A percentile compares a stretch with the other conserved stretches of the same genome.
phyloP scores from a whole-genome alignment of 495 filamentous ascomycete genomes.

The Pseudevernia furfuracea region DNA sequence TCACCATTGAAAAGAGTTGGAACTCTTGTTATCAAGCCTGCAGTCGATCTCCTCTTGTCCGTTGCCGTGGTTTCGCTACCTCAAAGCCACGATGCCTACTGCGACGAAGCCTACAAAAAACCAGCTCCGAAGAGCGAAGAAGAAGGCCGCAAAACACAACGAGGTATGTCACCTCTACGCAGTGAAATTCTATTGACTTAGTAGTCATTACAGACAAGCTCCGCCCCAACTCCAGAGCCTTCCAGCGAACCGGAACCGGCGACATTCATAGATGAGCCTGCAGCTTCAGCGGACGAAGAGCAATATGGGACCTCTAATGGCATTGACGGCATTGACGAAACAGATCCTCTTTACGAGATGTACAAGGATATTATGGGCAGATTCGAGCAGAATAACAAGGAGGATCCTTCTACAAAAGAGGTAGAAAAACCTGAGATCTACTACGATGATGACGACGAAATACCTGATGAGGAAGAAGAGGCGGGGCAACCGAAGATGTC shows the following conservation, averaged over 20 bases:
- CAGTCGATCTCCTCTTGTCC: neutral
- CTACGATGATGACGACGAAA: conserved; percentile 79
- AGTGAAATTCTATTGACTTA: conserved; percentile 27
- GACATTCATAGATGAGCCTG: conserved; percentile 21
- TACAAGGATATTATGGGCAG: conserved; percentile 73
- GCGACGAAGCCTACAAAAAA: conserved; percentile 68
- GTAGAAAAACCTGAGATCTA: conserved; percentile 81
- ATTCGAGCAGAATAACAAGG: conserved; percentile 55
- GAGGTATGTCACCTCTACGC: conserved; percentile 37
- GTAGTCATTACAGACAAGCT: conserved; percentile 20
- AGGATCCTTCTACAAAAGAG: conserved; percentile 55
- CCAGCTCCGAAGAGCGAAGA: conserved; percentile 76
- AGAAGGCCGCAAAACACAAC: conserved; percentile 72
- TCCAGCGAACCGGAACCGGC: conserved; percentile 22
- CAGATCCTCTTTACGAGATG: conserved; percentile 72
- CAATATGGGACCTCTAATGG: conserved; percentile 30
- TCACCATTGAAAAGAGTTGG: neutral
- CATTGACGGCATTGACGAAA: conserved; percentile 44
- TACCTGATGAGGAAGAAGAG: conserved; percentile 75
- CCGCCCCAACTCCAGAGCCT: conserved; percentile 30
- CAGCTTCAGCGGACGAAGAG: conserved; percentile 25
- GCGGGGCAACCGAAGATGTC: conserved; percentile 60
- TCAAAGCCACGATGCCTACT: conserved; percentile 25
- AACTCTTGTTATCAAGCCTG: neutral
- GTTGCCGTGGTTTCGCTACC: neutral